These are phyloP conservation scores for Tagetes patula DNA, from an alignment of 129 eudicot genomes.

Conservation along the genomic window DNA sequence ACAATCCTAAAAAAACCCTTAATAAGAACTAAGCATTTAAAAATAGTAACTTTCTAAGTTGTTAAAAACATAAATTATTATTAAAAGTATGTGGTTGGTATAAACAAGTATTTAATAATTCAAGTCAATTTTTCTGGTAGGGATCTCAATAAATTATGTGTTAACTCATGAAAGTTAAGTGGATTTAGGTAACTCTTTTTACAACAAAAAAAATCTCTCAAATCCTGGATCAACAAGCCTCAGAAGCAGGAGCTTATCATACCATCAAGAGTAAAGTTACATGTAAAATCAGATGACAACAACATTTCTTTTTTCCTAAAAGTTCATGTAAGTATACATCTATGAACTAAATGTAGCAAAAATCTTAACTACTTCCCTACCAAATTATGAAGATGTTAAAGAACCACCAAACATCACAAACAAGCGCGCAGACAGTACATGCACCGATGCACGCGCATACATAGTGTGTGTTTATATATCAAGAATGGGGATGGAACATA, in stretches of 20 bases:
- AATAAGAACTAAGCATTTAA: too few species aligned
- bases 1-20: too few species aligned
- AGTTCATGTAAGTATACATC: neutral
- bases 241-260: neutral
- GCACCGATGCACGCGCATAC: neutral
- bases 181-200: too few species aligned
- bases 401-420: slow-evolving; percentile 4
- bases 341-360: neutral
- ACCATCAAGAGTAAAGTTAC: neutral
- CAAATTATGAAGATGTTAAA: neutral
- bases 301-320: neutral
- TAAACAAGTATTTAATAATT: too few species aligned
- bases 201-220: neutral
- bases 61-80: too few species aligned
- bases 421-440: neutral
- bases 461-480: neutral
- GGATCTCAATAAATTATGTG: too few species aligned
- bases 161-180: too few species aligned
- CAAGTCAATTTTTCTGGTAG: too few species aligned
- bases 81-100: too few species aligned
- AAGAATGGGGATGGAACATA: slow-evolving; percentile 3
- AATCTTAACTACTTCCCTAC: neutral
- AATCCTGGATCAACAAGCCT: neutral
- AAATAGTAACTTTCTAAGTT: too few species aligned
- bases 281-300: neutral